phyloP scores from a whole-genome alignment of 2,329 filamentous ascomycete species.

The Orbilia brochopaga region DNA sequence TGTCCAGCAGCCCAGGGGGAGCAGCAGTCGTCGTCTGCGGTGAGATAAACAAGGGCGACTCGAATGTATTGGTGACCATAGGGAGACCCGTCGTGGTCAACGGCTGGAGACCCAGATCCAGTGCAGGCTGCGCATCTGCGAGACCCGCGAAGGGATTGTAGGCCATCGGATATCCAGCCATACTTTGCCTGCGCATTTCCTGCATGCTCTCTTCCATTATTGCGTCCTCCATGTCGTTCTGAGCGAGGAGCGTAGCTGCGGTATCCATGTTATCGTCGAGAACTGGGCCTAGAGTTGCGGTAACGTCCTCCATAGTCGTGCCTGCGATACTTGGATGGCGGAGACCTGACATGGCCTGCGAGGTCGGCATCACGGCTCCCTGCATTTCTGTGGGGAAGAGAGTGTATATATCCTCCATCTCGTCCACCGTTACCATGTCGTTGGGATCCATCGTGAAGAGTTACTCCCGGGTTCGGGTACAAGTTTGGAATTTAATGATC shows the following conservation, averaged over 20 bases:
- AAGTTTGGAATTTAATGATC: neutral
- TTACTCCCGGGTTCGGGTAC: neutral
- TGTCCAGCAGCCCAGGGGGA: conserved; percentile 22
- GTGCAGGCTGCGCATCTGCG: conserved; percentile 20
- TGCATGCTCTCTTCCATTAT: conserved; percentile 46
- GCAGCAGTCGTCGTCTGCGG: conserved; percentile 17
- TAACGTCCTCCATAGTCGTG: conserved; percentile 39
- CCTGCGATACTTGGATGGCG: conserved; percentile 29
- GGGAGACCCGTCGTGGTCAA: conserved; percentile 29
- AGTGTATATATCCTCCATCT: conserved; percentile 31
- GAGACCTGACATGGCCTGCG: conserved; percentile 29
- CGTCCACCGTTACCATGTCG: neutral
- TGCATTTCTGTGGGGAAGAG: conserved; percentile 22
- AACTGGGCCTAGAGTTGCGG: conserved; percentile 26
- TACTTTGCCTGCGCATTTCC: conserved; percentile 43
- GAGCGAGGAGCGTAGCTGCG: conserved; percentile 22
- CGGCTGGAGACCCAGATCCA: conserved; percentile 29
- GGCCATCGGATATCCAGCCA: conserved; percentile 33
- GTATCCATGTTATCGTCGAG: conserved; percentile 27
- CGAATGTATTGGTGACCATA: conserved; percentile 23
- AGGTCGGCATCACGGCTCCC: conserved; percentile 18
- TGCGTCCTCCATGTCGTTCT: conserved; percentile 29
- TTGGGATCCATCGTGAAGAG: conserved; percentile 21
- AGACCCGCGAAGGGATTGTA: conserved; percentile 30
- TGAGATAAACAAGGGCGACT: conserved; percentile 44